These are phyloP conservation scores for Arabidopsis thaliana DNA, from an alignment of 345 rosid species.

Conservation along the genomic window DNA sequence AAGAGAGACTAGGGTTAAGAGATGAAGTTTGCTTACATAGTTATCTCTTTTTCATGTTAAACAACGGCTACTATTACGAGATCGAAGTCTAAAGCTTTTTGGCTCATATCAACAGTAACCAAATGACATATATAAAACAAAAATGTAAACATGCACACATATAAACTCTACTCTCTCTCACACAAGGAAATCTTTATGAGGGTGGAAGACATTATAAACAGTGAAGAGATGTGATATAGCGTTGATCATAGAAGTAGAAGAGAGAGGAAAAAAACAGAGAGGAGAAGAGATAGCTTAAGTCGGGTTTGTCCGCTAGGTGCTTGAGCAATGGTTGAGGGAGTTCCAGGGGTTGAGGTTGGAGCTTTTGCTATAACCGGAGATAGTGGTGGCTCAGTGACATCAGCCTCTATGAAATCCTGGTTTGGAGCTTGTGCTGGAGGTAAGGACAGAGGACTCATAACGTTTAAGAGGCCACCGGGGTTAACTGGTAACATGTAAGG, in stretches of 20 bases:
- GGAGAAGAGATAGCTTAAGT: slow-evolving; percentile 42
- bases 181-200: not conserved
- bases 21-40: too few relatives aligned
- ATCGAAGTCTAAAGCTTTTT: too few relatives aligned
- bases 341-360: slow-evolving; percentile 34
- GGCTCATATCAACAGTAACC: not conserved
- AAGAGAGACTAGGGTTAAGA: too few relatives aligned
- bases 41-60: too few relatives aligned
- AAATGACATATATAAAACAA: not conserved
- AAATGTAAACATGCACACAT: not conserved
- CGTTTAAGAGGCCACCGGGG: slow-evolving; percentile 50
- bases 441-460: not conserved
- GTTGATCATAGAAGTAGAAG: slow-evolving; percentile 32
- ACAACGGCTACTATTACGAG: too few relatives aligned
- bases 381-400: slow-evolving; percentile 17
- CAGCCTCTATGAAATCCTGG: slow-evolving; percentile 43
- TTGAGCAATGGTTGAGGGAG: slow-evolving; percentile 41
- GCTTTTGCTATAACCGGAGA: not conserved
- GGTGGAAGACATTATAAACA: not conserved
- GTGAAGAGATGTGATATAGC: not conserved
- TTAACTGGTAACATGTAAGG: slow-evolving; percentile 57
- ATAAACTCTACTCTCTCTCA: not conserved
- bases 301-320: slow-evolving; percentile 53
- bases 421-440: slow-evolving; percentile 70
- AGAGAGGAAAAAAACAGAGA: slow-evolving; percentile 44